A percentile compares a stretch with the other conserved stretches of the same genome.
phyloP scores from a whole-genome alignment of 2,329 filamentous ascomycete genomes.

The Cryphonectria nitschkei region DNA sequence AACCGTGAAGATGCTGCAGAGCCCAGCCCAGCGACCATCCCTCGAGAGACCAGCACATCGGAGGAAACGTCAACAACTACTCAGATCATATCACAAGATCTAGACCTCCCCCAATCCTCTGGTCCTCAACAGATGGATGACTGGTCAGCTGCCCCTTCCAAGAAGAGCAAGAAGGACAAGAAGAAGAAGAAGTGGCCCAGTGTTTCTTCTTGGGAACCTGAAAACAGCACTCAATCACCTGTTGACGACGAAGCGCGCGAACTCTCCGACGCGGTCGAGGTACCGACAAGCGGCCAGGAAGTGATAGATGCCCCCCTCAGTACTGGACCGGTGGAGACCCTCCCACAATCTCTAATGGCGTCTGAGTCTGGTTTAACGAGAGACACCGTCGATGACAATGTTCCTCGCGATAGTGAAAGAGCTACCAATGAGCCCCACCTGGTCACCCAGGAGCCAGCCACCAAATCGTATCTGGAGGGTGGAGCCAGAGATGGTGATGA shows the following conservation, averaged over 20 bases:
- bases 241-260: conserved; percentile 16
- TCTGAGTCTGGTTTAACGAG: neutral
- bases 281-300: neutral
- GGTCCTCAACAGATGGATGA: conserved; percentile 31
- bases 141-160: conserved; percentile 34
- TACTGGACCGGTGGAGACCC: neutral
- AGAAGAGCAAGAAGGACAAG: conserved; percentile 40
- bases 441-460: neutral
- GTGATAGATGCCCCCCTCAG: neutral
- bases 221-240: conserved; percentile 20
- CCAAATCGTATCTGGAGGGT: neutral
- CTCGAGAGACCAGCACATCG: neutral
- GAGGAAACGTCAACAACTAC: neutral
- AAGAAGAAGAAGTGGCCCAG: conserved; percentile 38
- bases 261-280: neutral
- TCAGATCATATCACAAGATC: neutral
- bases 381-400: neutral
- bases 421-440: neutral
- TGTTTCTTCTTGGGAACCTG: conserved; percentile 27
- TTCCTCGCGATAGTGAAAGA: neutral
- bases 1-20: conserved; percentile 14
- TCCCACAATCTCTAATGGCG: neutral
- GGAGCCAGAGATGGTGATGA: neutral
- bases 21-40: conserved; percentile 13
- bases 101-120: neutral